Percentiles rank a stretch among this genome's conserved stretches.
These are phyloP conservation scores for Yarrowia galli DNA, from an alignment of 1,139 yeast genomes.

Conservation along the genomic window DNA sequence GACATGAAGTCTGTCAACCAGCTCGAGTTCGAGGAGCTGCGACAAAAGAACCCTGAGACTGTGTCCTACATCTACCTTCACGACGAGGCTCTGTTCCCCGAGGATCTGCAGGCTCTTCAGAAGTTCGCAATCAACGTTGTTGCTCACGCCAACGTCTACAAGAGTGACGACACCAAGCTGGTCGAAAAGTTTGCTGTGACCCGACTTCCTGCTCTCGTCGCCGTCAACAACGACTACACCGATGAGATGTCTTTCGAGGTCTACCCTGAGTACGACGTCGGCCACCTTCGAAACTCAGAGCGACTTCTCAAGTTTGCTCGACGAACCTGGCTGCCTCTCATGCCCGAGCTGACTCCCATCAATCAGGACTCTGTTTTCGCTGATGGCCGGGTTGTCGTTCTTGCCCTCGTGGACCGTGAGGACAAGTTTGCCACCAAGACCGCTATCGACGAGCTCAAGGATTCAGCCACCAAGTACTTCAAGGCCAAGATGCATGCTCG, in stretches of 20 bases:
- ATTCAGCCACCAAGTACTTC: conserved; percentile 48
- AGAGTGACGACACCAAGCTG: conserved; percentile 48
- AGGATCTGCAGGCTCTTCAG: conserved; percentile 53
- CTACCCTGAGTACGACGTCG: conserved; percentile 49
- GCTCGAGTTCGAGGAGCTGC: conserved; percentile 45
- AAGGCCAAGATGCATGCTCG: conserved; percentile 40
- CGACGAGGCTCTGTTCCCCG: conserved; percentile 51
- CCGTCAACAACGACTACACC: conserved; percentile 47
- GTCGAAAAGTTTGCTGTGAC: conserved; percentile 47
- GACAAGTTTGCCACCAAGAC: conserved; percentile 45
- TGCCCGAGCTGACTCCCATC: conserved; percentile 52
- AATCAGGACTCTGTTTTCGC: conserved; percentile 50
- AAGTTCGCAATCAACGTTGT: conserved; percentile 50
- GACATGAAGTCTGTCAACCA: conserved; percentile 46
- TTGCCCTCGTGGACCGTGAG: conserved; percentile 51
- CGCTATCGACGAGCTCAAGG: conserved; percentile 48
- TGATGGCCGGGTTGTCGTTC: conserved; percentile 48
- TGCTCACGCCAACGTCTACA: conserved; percentile 51
- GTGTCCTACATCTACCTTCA: conserved; percentile 52
- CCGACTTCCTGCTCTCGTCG: conserved; percentile 50
- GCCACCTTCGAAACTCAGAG: conserved; percentile 49
- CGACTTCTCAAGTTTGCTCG: conserved; percentile 49
- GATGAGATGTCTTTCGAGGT: conserved; percentile 42
- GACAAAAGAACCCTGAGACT: conserved; percentile 40
- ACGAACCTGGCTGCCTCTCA: conserved; percentile 50